phyloP scores from a whole-genome alignment of 2,329 filamentous ascomycete genomes.

The Sporothrix protearum region DNA sequence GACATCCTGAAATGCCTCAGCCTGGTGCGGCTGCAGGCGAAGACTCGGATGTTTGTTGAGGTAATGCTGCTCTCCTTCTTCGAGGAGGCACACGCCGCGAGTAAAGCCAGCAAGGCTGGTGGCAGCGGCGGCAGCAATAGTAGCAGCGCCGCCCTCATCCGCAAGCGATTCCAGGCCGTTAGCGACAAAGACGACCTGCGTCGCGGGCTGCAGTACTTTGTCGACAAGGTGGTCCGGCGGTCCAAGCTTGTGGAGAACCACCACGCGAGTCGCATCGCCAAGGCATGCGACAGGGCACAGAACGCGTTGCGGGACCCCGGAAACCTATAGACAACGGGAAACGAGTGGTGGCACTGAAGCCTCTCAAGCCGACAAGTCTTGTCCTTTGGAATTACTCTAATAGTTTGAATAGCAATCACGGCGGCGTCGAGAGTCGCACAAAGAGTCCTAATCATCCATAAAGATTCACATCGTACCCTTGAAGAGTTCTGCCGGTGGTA shows the following conservation, averaged over 20 bases:
- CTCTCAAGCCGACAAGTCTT: too few species aligned
- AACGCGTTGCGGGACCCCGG: constrained; percentile 34
- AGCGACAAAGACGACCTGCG: constrained; percentile 65
- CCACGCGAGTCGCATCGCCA: constrained; percentile 47
- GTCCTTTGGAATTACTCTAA: neutral
- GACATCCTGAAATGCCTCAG: constrained; percentile 66
- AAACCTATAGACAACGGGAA: neutral
- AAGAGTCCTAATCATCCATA: too few species aligned
- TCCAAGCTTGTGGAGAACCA: constrained; percentile 53
- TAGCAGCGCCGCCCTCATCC: constrained; percentile 40
- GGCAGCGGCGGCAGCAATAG: constrained; percentile 8
- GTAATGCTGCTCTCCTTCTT: constrained; percentile 74
- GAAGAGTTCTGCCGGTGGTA: too few species aligned
- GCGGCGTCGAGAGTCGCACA: neutral
- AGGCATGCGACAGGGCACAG: constrained; percentile 45
- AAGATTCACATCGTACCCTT: too few species aligned
- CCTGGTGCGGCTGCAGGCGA: constrained; percentile 70
- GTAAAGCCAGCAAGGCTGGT: constrained; percentile 35
- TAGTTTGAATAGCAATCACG: neutral
- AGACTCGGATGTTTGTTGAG: constrained; percentile 75
- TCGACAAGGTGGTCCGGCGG: constrained; percentile 70
- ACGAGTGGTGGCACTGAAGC: neutral
- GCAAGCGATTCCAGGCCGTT: constrained; percentile 63
- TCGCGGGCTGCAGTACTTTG: constrained; percentile 72
- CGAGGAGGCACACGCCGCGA: constrained; percentile 57